These are phyloP conservation scores for Polytrichum commune DNA, from an alignment of 225 moss, liverwort and hornwort species.

Conservation along the genomic window DNA sequence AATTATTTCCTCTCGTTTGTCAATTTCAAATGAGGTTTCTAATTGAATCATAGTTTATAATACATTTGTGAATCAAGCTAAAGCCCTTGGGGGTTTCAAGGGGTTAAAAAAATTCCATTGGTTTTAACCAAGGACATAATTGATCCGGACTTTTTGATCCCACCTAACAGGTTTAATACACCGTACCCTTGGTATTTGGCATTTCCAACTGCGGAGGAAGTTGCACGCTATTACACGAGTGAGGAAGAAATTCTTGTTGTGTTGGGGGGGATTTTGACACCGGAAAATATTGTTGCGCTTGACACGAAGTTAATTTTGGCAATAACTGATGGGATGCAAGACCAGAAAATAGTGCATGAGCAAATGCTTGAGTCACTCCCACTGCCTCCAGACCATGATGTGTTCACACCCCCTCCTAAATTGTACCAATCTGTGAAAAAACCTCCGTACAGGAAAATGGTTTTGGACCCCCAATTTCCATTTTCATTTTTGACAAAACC, in stretches of 20 bases:
- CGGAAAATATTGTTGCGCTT: not conserved
- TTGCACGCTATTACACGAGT: constrained; percentile 39
- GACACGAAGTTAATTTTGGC: constrained; percentile 32
- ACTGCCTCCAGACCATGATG: constrained; percentile 44
- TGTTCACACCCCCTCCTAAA: constrained; percentile 35
- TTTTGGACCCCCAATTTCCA: constrained; percentile 33
- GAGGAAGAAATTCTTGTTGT: constrained; percentile 48
- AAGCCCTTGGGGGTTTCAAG: too few species aligned
- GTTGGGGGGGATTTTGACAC: constrained; percentile 23
- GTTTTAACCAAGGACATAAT: constrained; percentile 14
- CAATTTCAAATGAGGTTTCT: too few species aligned
- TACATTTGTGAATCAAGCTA: too few species aligned
- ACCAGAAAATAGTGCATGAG: constrained; percentile 23
- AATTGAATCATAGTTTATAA: too few species aligned
- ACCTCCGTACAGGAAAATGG: constrained; percentile 36
- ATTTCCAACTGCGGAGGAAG: constrained; percentile 60
- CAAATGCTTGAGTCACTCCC: constrained; percentile 52
- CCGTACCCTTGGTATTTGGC: constrained; percentile 71
- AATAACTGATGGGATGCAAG: constrained; percentile 34
- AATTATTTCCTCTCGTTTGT: too few species aligned
- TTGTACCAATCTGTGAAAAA: constrained; percentile 54
- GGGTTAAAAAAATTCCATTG: too few species aligned
- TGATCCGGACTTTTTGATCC: constrained; percentile 29
- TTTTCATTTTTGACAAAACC: constrained; percentile 70
- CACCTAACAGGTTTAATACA: constrained; percentile 23